Conservation (phyloP, 78 protist species). For the Pigoraptor vietnamica region DNA sequence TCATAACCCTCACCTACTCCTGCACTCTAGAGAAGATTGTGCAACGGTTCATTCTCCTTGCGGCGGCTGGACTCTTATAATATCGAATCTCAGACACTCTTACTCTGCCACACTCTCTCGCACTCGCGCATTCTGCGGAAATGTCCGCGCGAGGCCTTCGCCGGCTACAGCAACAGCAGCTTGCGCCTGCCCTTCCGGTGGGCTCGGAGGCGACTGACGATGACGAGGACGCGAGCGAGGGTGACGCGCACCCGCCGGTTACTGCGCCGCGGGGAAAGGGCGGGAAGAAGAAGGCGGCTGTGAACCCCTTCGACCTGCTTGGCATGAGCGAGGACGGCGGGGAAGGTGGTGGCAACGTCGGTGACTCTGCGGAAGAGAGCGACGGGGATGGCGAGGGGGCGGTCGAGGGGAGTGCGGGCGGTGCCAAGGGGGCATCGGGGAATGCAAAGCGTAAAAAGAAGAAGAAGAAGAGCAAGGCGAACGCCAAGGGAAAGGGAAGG, state of each 20-base stretch:
- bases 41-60: no score
- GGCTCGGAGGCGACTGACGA: neutral
- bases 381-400: neutral
- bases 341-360: neutral
- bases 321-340: neutral
- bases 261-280: no score
- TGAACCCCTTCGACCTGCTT: neutral
- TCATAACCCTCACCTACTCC: no score
- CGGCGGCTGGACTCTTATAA: no score
- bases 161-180: neutral
- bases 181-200: neutral
- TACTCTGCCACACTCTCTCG: no score
- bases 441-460: neutral
- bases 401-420: neutral
- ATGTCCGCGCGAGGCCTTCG: neutral
- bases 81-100: no score
- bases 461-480: neutral
- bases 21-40: no score
- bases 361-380: neutral
- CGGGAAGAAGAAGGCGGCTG: neutral
- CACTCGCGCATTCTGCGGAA: neutral
- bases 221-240: neutral
- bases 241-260: no score
- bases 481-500: neutral
- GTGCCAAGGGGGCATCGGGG: neutral